Evolutionary conservation across 176 grass and related monocot genomes (phyloP), one percentile per base, ranked within the genome.

Genomic region (Aegilops longissima): DNA sequence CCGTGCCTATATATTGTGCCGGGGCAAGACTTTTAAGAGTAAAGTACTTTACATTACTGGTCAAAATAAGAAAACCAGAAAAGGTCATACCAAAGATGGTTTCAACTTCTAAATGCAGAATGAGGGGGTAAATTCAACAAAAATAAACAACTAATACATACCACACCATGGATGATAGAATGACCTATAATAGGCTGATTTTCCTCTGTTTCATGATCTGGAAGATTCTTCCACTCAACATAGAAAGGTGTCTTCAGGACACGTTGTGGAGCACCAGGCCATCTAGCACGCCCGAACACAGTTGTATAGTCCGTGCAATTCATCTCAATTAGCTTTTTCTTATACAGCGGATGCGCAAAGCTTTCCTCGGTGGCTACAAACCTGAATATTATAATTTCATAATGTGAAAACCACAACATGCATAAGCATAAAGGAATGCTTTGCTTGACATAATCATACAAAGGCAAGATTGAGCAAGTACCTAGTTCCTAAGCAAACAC

Each of bases 401-500:
- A 73, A 79, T 18, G 11, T 51, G 45, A 39, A 75, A 61, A 84
- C 45, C 18, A 81, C 24, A 84, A 8, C 34, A 79, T 86, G 45
- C 1, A 81, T 86, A 42, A 62, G 1, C 17, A 34, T 8, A 77
- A 8, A 5, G n/a, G 70, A 66, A 12, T n/a, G 14, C 4, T 25
- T 5, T 51, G 58, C 49, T 76, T 27, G 9, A 38, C 17, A 82
- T 51, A 64, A 33, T 63, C 20, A 66, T 16, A 81, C 8, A 58
- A 23, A 71, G 1, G 59, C 3, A 67, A 73, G 72, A 80, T 23
- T 71, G 27, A 76, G 20, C 80, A 9, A 61, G 74, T 84, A 96
- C 97, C 94, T 33, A 20, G 97, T 96, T 86, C 97, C 94, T 73
- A 98, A 91, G 83, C 93, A 98, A 74, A 94, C 83, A 70, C 86